phyloP scores from a whole-genome alignment of 805 yeast species.

The Schizosaccharomyces osmophilus region DNA sequence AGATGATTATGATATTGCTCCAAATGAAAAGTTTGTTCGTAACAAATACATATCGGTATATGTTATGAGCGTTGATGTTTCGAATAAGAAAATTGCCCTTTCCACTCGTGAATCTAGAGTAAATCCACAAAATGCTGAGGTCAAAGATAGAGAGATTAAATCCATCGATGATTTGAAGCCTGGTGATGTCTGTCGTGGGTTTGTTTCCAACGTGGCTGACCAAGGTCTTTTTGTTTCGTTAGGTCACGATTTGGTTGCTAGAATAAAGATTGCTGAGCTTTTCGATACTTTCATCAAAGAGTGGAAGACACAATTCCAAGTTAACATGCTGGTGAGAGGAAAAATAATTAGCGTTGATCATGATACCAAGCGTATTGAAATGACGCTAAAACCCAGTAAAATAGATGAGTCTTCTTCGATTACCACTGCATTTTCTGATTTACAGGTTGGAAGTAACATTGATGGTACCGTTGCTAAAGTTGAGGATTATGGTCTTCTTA shows the following conservation, averaged over 20 bases:
- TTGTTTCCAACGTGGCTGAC: slow-evolving; percentile 46
- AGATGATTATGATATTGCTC: slow-evolving; percentile 29
- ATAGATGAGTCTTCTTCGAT: slow-evolving; percentile 28
- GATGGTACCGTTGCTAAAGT: slow-evolving; percentile 60
- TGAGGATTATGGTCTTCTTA: slow-evolving; percentile 78
- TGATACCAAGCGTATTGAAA: slow-evolving; percentile 36
- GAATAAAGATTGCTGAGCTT: slow-evolving; percentile 57
- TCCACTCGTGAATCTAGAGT: slow-evolving; percentile 27
- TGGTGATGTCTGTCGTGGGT: slow-evolving; percentile 64
- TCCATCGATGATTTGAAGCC: slow-evolving; percentile 29
- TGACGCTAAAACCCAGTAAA: slow-evolving; percentile 43
- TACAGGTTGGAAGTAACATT: slow-evolving; percentile 41
- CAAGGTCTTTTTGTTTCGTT: slow-evolving; percentile 45
- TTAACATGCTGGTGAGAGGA: slow-evolving; percentile 51
- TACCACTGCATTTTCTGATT: slow-evolving; percentile 28
- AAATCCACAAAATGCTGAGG: neutral
- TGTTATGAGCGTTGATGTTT: slow-evolving; percentile 19
- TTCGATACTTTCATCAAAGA: slow-evolving; percentile 64
- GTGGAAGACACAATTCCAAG: slow-evolving; percentile 58
- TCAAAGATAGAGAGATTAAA: slow-evolving; percentile 19
- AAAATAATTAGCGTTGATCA: slow-evolving; percentile 27
- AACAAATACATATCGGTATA: slow-evolving; percentile 9
- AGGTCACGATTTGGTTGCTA: slow-evolving; percentile 46
- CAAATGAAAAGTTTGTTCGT: slow-evolving; percentile 4
- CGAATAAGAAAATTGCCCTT: slow-evolving; percentile 31